Conservation (phyloP, 495 filamentous ascomycete genomes). For the Achaetomiella virescens region DNA sequence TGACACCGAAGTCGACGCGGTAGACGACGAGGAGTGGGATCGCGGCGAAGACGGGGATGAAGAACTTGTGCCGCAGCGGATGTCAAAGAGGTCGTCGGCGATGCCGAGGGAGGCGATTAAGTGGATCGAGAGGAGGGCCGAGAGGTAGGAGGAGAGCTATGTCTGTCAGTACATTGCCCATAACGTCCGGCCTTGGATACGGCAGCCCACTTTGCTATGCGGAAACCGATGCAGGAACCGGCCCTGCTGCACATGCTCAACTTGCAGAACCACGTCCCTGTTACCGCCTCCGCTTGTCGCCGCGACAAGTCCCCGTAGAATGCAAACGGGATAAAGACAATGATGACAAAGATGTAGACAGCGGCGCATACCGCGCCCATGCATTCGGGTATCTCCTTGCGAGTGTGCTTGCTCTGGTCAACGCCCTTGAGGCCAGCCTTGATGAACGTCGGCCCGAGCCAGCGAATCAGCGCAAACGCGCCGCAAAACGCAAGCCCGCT, state of each 20-base stretch:
- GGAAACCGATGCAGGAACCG: conserved; percentile 86
- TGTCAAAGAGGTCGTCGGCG: conserved; percentile 94
- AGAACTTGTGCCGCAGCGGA: conserved; percentile 96
- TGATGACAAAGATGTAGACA: conserved; percentile 80
- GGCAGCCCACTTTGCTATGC: conserved; percentile 64
- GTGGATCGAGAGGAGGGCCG: conserved; percentile 86
- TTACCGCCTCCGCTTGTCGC: conserved; percentile 93
- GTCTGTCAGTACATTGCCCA: background rate
- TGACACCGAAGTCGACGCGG: conserved; percentile 96
- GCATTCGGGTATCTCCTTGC: conserved; percentile 76
- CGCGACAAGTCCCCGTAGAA: conserved; percentile 97
- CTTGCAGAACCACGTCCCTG: conserved; percentile 67
- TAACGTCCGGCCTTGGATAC: background rate
- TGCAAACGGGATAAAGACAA: conserved; percentile 89
- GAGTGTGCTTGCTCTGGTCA: conserved; percentile 75
- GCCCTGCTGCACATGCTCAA: conserved; percentile 64
- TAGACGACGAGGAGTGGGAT: conserved; percentile 96
- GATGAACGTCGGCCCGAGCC: conserved; percentile 90
- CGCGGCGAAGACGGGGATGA: conserved; percentile 90
- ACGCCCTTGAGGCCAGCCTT: conserved; percentile 83
- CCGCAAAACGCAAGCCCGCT: conserved; percentile 76
- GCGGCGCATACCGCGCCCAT: conserved; percentile 97
- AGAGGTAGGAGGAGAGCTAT: conserved; percentile 90
- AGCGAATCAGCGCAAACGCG: conserved; percentile 78
- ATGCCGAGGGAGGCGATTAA: conserved; percentile 85